phyloP scores from a whole-genome alignment of 805 yeast species.

The Pichia occidentalis region DNA sequence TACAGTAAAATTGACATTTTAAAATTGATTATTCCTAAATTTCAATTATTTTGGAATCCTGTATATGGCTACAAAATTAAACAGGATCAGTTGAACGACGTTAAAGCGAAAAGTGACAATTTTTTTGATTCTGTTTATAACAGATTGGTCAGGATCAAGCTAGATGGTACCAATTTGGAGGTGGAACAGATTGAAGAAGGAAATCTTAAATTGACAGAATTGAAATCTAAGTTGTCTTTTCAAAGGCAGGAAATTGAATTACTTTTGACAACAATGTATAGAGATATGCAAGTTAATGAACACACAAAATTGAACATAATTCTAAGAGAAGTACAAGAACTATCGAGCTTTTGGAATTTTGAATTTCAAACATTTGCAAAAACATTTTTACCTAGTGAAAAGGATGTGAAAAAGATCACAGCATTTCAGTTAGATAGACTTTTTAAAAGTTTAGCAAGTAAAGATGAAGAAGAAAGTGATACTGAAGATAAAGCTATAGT shows the following conservation, averaged over 20 bases:
- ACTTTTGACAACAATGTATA: constrained; percentile 47
- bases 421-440: constrained; percentile 77
- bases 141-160: constrained; percentile 70
- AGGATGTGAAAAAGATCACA: constrained; percentile 85
- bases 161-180: constrained; percentile 52
- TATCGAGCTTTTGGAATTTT: constrained; percentile 80
- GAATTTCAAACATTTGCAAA: constrained; percentile 78
- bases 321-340: constrained; percentile 65
- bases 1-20: constrained; percentile 68
- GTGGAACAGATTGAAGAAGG: constrained; percentile 70
- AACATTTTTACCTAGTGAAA: constrained; percentile 80
- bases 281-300: constrained; percentile 51
- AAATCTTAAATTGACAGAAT: constrained; percentile 45
- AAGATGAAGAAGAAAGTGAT: constrained; percentile 16
- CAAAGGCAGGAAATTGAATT: constrained; percentile 44
- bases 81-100: constrained; percentile 49
- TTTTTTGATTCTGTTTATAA: constrained; percentile 71
- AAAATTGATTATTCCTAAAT: constrained; percentile 72
- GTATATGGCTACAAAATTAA: constrained; percentile 63
- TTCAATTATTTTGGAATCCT: constrained; percentile 65
- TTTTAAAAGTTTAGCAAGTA: constrained; percentile 38
- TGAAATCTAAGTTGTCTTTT: constrained; percentile 44
- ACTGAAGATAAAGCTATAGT: constrained; percentile 9
- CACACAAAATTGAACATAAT: constrained; percentile 66
- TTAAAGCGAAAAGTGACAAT: constrained; percentile 43